Evolutionary conservation across 305 asterid genomes (phyloP), one percentile per base, ranked within the genome.

Genomic region (Striga hermonthica): DNA sequence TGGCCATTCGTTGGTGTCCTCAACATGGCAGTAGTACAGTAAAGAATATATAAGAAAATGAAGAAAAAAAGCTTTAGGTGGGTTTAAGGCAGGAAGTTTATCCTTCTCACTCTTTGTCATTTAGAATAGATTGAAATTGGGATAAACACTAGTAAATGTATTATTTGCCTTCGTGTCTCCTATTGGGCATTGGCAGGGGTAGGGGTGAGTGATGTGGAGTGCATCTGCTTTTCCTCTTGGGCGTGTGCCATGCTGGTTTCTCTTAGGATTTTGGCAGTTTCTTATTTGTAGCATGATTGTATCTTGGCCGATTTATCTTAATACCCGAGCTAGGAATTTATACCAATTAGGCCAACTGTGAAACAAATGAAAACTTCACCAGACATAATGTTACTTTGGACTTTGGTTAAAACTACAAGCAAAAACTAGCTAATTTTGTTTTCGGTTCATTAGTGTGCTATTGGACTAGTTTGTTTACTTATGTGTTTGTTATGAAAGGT

Each of bases 401-500:
- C 31, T 22, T 22, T 22, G 31, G 31, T 22, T 22, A 22, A 22
- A 22, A 22, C 31, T 22, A 22, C 31, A 22, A 22, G 31, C 31
- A 22, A 22, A 22, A 22, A 22, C 31, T 22, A 22, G 31, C 31
- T 22, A 22, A 2, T 22, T 22, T 22, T 22, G 31, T 22, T 22
- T 22, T 22, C 31, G 54, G 55, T n/a, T n/a, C n/a, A n/a, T n/a
- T n/a, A n/a, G n/a, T 50, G 31, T 41, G 16, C 64, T n/a, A 49
- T 39, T 22, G 53, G 16, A 35, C 53, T 15, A 8, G 31, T 22
- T 61, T 7, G 52, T 64, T 76, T 72, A 56, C 65, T 37, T 70
- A 65, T 56, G 45, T 66, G 16, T 65, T 72, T 75, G 70, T 65
- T 75, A 14, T 77, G 80, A 76, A 76, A 93, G 99, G 97, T 88